Conservation (phyloP, 169 alveolate species). For the Babesia ovata region DNA sequence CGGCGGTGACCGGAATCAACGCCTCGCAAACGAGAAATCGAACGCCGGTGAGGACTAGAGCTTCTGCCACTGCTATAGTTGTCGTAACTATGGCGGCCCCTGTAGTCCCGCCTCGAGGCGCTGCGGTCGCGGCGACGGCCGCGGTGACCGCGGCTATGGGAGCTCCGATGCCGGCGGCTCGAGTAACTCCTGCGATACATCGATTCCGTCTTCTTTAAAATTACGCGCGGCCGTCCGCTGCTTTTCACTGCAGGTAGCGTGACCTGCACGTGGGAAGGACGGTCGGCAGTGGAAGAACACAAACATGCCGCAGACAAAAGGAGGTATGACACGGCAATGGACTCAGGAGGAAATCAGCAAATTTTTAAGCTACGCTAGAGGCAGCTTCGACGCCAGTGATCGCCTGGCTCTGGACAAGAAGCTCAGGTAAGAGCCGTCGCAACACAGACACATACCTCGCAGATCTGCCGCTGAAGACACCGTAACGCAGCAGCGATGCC, state of each 20-base stretch:
- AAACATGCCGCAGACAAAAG: neutral
- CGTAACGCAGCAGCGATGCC: neutral
- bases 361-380: slow-evolving; percentile 30
- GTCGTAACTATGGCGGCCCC: slow-evolving; percentile 5
- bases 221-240: neutral
- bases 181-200: slow-evolving; percentile 49
- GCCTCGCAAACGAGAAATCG: slow-evolving; percentile 1
- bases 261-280: neutral
- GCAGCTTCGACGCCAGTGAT: slow-evolving; percentile 38
- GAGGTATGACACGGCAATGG: slow-evolving; percentile 19
- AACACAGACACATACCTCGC: neutral
- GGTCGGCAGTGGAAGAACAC: slow-evolving; percentile 1
- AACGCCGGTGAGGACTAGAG: neutral
- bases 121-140: slow-evolving; percentile 20
- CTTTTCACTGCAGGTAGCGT: neutral
- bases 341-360: slow-evolving; percentile 13
- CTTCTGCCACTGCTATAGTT: neutral
- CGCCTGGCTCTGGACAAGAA: slow-evolving; percentile 38
- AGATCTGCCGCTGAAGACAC: slow-evolving; percentile 20
- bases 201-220: neutral
- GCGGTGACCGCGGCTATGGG: slow-evolving; percentile 16
- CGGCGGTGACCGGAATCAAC: slow-evolving; percentile 15
- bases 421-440: slow-evolving; percentile 24
- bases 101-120: slow-evolving; percentile 20
- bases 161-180: slow-evolving; percentile 33